Evolutionary conservation across 2,329 filamentous ascomycete species (phyloP), one percentile per base, ranked within the genome.

Genomic region (Neoarthrinium moseri): DNA sequence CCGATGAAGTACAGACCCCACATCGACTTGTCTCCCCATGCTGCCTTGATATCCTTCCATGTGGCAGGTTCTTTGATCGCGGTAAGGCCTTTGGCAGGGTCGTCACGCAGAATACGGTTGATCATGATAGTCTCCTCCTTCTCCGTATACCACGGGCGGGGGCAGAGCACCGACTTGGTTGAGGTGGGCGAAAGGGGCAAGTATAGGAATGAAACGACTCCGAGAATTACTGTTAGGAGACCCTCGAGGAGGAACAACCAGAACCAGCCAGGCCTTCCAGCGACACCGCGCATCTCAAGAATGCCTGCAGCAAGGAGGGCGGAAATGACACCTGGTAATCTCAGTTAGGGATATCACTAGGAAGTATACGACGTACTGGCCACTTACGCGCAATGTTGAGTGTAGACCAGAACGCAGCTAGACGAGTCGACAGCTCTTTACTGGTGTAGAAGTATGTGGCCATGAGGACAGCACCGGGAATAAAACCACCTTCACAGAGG

Each of bases 361-460:
- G n/a, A n/a, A n/a, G n/a, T n/a, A n/a, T n/a, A n/a, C n/a, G n/a
- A n/a, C n/a, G n/a, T n/a, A n/a, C n/a, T n/a, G n/a, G n/a, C n/a
- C n/a, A n/a, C n/a, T n/a, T n/a, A n/a, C 62, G 57, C 5, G 66
- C 66, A 30, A 72, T 54, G 43, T 71, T 74, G 21, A 75, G 63
- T 3, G 71, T 73, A 1, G 70, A 71, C 86, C 86, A 90, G 63
- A 89, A 89, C 56, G 74, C 83, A 34, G 81, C 81, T 8, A 90
- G 70, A 0, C 87, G 78, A 24, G 79, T 74, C 0, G 85, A 83
- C 1, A 90, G 67, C 58, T 90, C 86, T 43, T 72, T 74, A 1
- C 79, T 80, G 4, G 78, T 89, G 68, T 88, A 90, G 64, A 86
- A 90, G 62, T 89, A 89, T 2, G 80, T 83, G 1, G 86, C 71